phyloP scores from a whole-genome alignment of 164 flowering plant genomes.

The Protea cynaroides region DNA sequence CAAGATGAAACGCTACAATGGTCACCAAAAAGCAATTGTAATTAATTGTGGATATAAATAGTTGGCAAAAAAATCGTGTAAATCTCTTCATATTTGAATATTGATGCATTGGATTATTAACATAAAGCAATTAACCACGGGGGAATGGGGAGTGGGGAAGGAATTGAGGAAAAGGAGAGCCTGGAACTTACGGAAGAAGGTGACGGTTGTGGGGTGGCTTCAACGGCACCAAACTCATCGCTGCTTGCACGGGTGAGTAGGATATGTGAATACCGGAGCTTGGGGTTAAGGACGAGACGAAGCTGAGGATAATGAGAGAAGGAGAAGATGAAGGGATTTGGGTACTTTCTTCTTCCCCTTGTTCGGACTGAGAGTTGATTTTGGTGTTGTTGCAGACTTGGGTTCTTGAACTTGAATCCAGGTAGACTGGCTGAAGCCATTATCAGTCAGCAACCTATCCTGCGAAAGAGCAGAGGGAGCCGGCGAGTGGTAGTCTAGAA shows the following conservation, averaged over 20 bases:
- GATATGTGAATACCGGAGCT: conserved; percentile 7
- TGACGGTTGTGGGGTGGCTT: conserved; percentile 24
- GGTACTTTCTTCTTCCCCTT: background rate
- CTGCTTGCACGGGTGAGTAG: conserved; percentile 19
- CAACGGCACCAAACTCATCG: conserved; percentile 26
- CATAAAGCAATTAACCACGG: too few species aligned
- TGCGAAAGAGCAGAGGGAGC: too few species aligned
- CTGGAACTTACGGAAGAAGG: conserved; percentile 27
- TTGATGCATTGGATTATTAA: too few species aligned
- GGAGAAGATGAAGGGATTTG: background rate
- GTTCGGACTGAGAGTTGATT: background rate
- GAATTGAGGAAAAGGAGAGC: background rate
- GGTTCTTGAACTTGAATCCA: conserved; percentile 17
- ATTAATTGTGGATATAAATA: too few species aligned
- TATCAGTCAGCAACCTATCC: background rate
- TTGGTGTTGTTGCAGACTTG: conserved; percentile 8
- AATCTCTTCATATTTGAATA: too few species aligned
- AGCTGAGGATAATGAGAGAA: background rate
- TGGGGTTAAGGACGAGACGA: conserved; percentile 10
- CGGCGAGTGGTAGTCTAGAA: too few species aligned
- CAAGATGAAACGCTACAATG: too few species aligned
- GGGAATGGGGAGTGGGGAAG: too few species aligned
- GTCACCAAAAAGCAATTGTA: too few species aligned
- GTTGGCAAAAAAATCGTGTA: too few species aligned
- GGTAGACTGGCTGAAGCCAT: conserved; percentile 25